Base-by-base conservation (phyloP, 2,329 filamentous ascomycete genomes). In the Orbilia oligospora region DNA sequence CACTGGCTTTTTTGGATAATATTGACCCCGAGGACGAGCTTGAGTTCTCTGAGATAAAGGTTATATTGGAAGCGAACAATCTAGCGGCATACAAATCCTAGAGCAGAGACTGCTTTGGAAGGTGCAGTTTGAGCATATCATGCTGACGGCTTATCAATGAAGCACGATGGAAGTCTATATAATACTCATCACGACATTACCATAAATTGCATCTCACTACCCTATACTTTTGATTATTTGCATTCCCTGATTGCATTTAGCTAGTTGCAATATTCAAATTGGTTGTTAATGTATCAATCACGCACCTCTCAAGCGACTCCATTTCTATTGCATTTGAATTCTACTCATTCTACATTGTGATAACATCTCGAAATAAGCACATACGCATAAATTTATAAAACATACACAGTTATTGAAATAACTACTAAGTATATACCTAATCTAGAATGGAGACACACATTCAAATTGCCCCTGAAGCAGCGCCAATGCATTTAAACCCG, bases 11-110 rank as follows among this genome's bases (percentile, higher is more conserved):
- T 67, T 24, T 77, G 48, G 73, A 77, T 64, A 49, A 36, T 18
- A 61, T 77, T 30, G 73, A 77, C 38, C 73, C 73, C 5, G 67
- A 71, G 20, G 63, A 77, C 44, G 56, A 64, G 5, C 53, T 67
- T 51, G 70, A 69, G 22, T 77, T 71, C 63, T 5, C 36, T 9
- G 73, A 67, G 22, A 67, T 77, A 14, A 77, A 68, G n/a, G 56
- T 55, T n/a, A 48, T 61, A 9, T 36, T 70, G 2, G 56, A 58
- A 10, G 56, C 56, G 5, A 69, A 76, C 10, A 38, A 30, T n/a
- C 30, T 53, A 22, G 68, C 51, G 20, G 18, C 33, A 14, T 64
- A 64, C 49, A 72, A 72, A 24, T 72, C 69, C 3, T 64, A 58
- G 16, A 55, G 10, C 3, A 27, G 51, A n/a, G 38, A 14, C 12